Base-by-base conservation (phyloP, 2,329 filamentous ascomycete species). In the Exophiala calicioides region DNA sequence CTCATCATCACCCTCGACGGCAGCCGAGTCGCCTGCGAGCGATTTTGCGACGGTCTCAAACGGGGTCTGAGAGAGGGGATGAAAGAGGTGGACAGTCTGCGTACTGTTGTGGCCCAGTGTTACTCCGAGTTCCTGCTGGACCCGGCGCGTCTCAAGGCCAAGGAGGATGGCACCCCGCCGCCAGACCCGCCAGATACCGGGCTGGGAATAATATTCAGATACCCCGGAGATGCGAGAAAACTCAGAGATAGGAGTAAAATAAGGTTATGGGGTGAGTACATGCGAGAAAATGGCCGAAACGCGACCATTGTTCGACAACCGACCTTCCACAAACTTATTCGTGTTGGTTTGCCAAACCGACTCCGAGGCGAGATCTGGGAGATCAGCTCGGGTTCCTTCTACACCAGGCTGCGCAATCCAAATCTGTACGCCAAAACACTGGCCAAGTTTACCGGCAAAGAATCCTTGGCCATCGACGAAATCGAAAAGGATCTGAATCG, bases 401-500 rank as follows among this genome's bases (percentile, higher is more conserved):
- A 90, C 65, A 74, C 95, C 48, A 83, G 91, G 20, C 77, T 98
- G 10, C 86, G 95, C 62, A 88, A 86, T 48, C 93, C 93, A 1
- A 86, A 81, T 8, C 73, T 91, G 4, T 98, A 91, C 62, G 73
- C 79, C 33, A 88, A 98, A 47, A 97, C 90, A 0, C 73, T 98
- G 33, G 75, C 80, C 40, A 91, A 93, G 63, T 90, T 85, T 59
- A 81, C 85, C 5, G 93, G 93, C 5, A 81, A 85, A 62, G 88
- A 94, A 57, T 97, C 91, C 8, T 78, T 98, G 51, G 93, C 93
- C 33, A 97, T 97, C 59, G 93, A 98, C 65, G 93, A 98, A 74
- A 98, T 98, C 56, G 93, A 98, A 65, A 98, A 98, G 68, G 93
- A 98, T 64, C 72, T 98, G 38, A 98, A 98, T 68, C 83, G 93